phyloP scores from a whole-genome alignment of 192 early-diverging fungal genomes.

The Coemansia sp. region DNA sequence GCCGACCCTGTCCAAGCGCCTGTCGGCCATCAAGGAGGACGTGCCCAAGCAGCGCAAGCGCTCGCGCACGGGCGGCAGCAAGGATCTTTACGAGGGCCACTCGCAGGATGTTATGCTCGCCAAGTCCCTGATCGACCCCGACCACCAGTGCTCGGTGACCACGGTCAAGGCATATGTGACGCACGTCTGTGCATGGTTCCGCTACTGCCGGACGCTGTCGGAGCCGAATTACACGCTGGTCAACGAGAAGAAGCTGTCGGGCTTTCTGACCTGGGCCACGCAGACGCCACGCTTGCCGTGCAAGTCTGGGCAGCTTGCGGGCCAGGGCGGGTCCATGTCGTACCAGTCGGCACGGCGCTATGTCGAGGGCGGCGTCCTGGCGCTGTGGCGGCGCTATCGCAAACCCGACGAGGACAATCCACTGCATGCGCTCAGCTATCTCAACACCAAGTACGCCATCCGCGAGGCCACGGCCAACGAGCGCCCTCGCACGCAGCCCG shows the following conservation, averaged over 20 bases:
- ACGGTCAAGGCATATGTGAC: constrained; percentile 50
- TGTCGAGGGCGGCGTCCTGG: constrained; percentile 49
- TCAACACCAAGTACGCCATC: constrained; percentile 50
- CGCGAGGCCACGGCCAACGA: constrained; percentile 45
- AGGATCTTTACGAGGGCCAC: constrained; percentile 50
- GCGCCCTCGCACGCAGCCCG: constrained; percentile 32
- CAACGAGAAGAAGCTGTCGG: constrained; percentile 47
- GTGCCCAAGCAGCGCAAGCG: constrained; percentile 48
- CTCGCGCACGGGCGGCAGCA: constrained; percentile 46
- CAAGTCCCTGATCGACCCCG: constrained; percentile 49
- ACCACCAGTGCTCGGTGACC: constrained; percentile 50
- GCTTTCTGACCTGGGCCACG: constrained; percentile 47
- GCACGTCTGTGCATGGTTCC: constrained; percentile 49
- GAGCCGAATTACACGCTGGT: constrained; percentile 47
- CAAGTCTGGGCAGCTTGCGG: constrained; percentile 36
- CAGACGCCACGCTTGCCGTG: constrained; percentile 49
- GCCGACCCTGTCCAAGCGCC: constrained; percentile 20
- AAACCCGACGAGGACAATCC: constrained; percentile 41
- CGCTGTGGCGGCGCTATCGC: constrained; percentile 47
- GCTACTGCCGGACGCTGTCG: constrained; percentile 46
- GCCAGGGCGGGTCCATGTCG: constrained; percentile 45
- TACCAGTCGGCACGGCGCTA: constrained; percentile 50
- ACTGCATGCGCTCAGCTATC: constrained; percentile 46
- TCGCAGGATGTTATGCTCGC: constrained; percentile 50
- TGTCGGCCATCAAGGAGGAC: constrained; percentile 20